Conservation (phyloP, 208 protist species). For the Vickermania ingenoplastis region DNA sequence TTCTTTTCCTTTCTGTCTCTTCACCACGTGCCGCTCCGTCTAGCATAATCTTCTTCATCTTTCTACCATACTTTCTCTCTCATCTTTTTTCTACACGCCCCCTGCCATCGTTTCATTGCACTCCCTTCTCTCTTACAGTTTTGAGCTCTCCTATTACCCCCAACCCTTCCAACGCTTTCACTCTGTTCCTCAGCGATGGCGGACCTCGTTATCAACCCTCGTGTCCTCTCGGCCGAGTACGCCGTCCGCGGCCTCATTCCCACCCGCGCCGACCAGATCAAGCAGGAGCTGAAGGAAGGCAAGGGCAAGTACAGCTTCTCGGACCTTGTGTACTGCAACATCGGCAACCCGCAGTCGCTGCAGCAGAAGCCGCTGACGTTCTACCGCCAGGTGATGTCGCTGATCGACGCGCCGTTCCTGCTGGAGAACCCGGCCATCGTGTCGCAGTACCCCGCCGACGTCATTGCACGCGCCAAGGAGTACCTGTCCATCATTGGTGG, state of each 20-base stretch:
- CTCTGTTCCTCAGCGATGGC: too few relatives aligned
- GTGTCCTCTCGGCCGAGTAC: constrained; percentile 70
- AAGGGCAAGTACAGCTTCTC: constrained; percentile 43
- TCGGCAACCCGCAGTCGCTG: constrained; percentile 98
- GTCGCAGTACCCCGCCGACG: constrained; percentile 81
- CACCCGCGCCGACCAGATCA: constrained; percentile 64
- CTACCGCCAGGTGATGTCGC: constrained; percentile 86
- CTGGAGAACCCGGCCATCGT: constrained; percentile 40
- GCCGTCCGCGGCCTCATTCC: constrained; percentile 86
- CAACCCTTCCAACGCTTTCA: too few relatives aligned
- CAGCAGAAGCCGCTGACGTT: constrained; percentile 96
- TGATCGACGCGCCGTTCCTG: constrained; percentile 69
- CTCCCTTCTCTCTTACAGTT: too few relatives aligned
- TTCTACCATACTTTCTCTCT: too few relatives aligned
- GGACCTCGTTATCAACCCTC: constrained; percentile 38
- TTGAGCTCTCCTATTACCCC: too few relatives aligned
- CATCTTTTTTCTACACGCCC: too few relatives aligned
- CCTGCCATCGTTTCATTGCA: too few relatives aligned
- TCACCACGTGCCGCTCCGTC: too few relatives aligned
- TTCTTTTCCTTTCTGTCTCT: too few relatives aligned
- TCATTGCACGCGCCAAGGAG: constrained; percentile 71
- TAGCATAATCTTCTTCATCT: too few relatives aligned
- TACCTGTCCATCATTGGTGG: constrained; percentile 54
- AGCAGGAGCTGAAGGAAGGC: constrained; percentile 41
- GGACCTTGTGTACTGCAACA: constrained; percentile 97